Conservation (phyloP, 768 basidiomycete genomes). For the Mycena filopes region DNA sequence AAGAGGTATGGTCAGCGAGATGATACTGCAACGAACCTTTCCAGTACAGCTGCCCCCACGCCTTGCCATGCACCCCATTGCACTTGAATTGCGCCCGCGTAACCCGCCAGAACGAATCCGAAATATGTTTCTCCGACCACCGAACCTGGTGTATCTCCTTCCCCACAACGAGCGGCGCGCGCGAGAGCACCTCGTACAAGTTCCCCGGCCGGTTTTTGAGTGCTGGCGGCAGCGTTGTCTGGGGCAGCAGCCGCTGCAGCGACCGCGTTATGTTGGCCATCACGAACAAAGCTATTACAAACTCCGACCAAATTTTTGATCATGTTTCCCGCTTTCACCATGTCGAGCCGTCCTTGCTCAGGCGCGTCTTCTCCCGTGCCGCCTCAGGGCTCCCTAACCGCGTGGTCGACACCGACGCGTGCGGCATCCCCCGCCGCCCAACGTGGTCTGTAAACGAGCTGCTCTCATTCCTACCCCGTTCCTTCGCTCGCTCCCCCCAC, state of each 20-base stretch:
- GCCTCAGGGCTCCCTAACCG: constrained; percentile 24
- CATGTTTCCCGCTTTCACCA: constrained; percentile 31
- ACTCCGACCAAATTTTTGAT: constrained; percentile 36
- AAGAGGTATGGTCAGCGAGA: neutral
- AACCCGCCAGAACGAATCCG: constrained; percentile 78
- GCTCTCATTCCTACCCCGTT: constrained; percentile 79
- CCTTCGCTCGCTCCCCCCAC: constrained; percentile 68
- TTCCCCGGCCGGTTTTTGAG: constrained; percentile 68
- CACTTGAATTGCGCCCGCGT: constrained; percentile 78
- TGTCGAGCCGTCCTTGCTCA: constrained; percentile 37
- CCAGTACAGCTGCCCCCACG: constrained; percentile 86
- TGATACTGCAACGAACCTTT: constrained; percentile 62
- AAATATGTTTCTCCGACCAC: constrained; percentile 77
- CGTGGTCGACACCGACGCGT: constrained; percentile 58
- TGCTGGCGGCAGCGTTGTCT: constrained; percentile 63
- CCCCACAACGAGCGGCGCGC: constrained; percentile 73
- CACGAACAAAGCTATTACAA: constrained; percentile 14
- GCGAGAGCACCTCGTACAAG: constrained; percentile 78
- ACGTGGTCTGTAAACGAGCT: constrained; percentile 86
- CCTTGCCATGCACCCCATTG: constrained; percentile 82
- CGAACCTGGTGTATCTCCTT: constrained; percentile 76
- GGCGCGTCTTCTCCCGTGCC: constrained; percentile 25
- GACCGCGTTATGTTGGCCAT: constrained; percentile 52
- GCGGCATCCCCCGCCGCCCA: constrained; percentile 71
- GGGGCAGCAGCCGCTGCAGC: constrained; percentile 69